A percentile compares a stretch with the other conserved stretches of the same genome.
These are phyloP conservation scores for Yamadazyma endophytica DNA, from an alignment of 805 yeast species.

Conservation along the genomic window DNA sequence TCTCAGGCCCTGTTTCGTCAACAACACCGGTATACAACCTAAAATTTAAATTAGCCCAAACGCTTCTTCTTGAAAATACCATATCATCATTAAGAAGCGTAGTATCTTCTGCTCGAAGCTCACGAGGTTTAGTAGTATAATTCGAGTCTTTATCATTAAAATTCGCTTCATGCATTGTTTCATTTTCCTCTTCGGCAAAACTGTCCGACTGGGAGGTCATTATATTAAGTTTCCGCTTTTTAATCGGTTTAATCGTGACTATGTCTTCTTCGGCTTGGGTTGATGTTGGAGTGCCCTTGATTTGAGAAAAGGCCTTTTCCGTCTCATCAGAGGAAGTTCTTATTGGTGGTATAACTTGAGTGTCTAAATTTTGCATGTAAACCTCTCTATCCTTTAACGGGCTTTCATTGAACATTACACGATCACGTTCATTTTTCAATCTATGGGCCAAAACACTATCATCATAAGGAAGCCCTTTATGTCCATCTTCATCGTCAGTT, in stretches of 20 bases:
- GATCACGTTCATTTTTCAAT: too few relatives aligned
- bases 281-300: background rate
- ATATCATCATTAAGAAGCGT: constrained; percentile 6
- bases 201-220: background rate
- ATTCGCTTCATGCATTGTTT: constrained; percentile 2
- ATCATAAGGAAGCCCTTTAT: constrained; percentile 11
- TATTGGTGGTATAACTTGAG: too few relatives aligned
- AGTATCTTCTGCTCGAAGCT: constrained; percentile 12
- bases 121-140: constrained; percentile 1
- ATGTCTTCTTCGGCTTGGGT: background rate
- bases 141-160: too few relatives aligned
- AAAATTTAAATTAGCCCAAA: constrained; percentile 52
- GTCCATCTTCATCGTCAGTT: constrained; percentile 11
- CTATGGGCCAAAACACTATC: constrained; percentile 25
- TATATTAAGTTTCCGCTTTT: background rate
- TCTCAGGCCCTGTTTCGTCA: constrained; percentile 19
- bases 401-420: too few relatives aligned
- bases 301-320: too few relatives aligned
- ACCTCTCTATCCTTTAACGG: too few relatives aligned
- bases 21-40: constrained; percentile 50
- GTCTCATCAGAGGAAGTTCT: too few relatives aligned
- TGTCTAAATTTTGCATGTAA: too few relatives aligned
- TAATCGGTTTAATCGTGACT: background rate
- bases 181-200: constrained; percentile 8
- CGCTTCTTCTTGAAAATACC: constrained; percentile 24